Evolutionary conservation across 2,329 filamentous ascomycete species (phyloP), one percentile per base, ranked within the genome.

Genomic region (Leptoxyphium fumago): DNA sequence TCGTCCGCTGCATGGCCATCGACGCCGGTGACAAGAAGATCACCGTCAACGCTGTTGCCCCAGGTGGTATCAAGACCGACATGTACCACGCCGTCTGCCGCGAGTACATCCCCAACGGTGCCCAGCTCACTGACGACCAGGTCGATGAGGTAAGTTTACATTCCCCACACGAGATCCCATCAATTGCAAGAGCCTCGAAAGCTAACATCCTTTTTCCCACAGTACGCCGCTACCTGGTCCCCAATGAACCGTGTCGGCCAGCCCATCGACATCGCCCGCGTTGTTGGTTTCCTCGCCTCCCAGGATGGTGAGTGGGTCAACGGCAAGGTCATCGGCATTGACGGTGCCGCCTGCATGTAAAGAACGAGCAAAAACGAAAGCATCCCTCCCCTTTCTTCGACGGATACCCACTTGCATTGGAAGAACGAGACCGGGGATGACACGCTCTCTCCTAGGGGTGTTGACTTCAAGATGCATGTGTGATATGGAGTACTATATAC

Each of bases 231-330:
- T 48, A 76, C 71, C 47, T 80, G 77, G 75, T 79, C 75, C 14
- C 77, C 78, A 32, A 67, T 78, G 52, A 70, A 72, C 64, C 74
- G 78, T 56, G 77, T 80, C 46, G 78, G 78, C 51, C 75, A 80
- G 50, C 78, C 78, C 45, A 74, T 79, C 56, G 78, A 82, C 58
- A 75, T 82, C 59, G 78, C 78, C 49, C 73, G 77, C 48, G 75
- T 79, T 14, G 77, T 79, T 45, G 75, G 72, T 64, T 67, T 75
- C 69, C 53, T 79, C 61, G 59, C 76, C 53, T 61, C 73, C 59
- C 63, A 79, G 66, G 63, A 78, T 61, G 60, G 75, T 59, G 67
- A 80, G 56, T 71, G 58, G 71, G 64, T 72, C 47, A 72, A 72
- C 57, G 69, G 69, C 57, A 72, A 72, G 64, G 66, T 72, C 56